Percentiles rank a stretch among this genome's conserved stretches.
Evolutionary conservation across 345 rosid species (phyloP).

Genomic region (Eucalyptus grandis): DNA sequence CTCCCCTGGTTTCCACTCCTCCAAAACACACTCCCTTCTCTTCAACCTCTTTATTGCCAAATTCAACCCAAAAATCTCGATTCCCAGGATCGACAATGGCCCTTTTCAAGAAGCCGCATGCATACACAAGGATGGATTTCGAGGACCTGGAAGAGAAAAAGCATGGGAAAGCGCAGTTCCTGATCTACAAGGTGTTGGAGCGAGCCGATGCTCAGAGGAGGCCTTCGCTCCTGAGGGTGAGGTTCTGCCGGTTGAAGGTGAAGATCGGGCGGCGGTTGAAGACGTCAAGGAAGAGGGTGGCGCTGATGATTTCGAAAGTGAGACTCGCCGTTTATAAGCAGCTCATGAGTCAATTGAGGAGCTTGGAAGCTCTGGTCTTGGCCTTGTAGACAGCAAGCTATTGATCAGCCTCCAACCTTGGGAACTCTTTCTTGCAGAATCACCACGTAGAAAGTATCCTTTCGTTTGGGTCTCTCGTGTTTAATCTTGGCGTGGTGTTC

Average conservation of each 20-base stretch:
- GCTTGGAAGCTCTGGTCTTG: not conserved
- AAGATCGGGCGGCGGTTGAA: conserved; percentile 4
- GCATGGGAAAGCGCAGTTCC: conserved; percentile 6
- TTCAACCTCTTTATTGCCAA: not conserved
- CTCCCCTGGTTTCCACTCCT: not conserved
- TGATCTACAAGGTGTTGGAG: conserved; percentile 2
- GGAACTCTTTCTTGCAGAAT: not conserved
- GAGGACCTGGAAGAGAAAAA: conserved; percentile 1
- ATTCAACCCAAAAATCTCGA: not conserved
- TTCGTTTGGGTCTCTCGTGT: not conserved
- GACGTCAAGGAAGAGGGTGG: not conserved
- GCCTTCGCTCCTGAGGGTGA: not conserved
- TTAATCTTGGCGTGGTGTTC: not conserved
- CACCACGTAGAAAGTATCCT: not conserved
- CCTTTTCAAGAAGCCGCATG: not conserved
- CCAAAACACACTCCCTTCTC: not conserved
- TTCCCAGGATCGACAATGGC: not conserved
- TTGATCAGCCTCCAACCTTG: not conserved
- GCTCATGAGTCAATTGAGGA: not conserved
- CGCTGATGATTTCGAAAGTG: not conserved
- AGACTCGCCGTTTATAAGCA: not conserved
- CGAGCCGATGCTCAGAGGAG: not conserved
- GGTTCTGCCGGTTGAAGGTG: not conserved
- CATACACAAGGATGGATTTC: not conserved
- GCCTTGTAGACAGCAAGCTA: not conserved